Percentiles rank a stretch among this genome's conserved stretches.
Conservation (phyloP, 345 rosid species). For the Mangifera indica region DNA sequence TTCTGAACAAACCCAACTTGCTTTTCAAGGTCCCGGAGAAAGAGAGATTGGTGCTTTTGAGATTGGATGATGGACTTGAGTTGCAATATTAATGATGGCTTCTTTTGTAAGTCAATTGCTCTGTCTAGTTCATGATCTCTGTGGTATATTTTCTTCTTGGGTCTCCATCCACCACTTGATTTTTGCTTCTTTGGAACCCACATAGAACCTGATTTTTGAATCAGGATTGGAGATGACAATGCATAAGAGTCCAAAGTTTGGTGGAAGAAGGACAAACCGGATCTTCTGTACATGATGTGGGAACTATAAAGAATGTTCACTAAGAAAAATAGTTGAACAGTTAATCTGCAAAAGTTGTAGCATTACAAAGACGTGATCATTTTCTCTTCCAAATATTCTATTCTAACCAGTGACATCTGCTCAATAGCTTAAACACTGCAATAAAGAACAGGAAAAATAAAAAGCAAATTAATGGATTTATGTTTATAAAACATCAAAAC, state of each 20-base stretch:
- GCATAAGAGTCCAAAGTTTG: not conserved
- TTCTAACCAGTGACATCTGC: no score
- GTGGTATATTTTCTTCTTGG: slow-evolving; percentile 85
- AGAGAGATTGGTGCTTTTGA: slow-evolving; percentile 53
- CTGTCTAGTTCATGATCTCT: slow-evolving; percentile 76
- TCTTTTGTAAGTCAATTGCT: slow-evolving; percentile 78
- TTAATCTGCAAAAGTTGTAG: slow-evolving; percentile 14
- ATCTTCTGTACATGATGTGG: slow-evolving; percentile 14
- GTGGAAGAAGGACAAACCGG: not conserved
- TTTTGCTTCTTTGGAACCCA: slow-evolving; percentile 48
- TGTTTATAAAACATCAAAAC: no score
- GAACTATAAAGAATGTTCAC: not conserved
- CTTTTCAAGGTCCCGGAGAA: slow-evolving; percentile 89
- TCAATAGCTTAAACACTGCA: no score
- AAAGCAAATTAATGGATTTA: no score
- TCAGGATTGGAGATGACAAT: slow-evolving; percentile 17
- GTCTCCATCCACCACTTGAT: slow-evolving; percentile 70
- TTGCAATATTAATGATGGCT: slow-evolving; percentile 61
- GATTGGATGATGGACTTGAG: slow-evolving; percentile 73
- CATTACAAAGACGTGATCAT: not conserved
- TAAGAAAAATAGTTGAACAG: slow-evolving; percentile 36
- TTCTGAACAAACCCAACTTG: slow-evolving; percentile 86
- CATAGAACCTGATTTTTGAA: slow-evolving; percentile 26
- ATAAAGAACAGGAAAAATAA: no score
- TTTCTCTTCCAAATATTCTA: not conserved